Evolutionary conservation across 2,329 filamentous ascomycete species (phyloP).

Genomic region (Metarhizium guizhouense): DNA sequence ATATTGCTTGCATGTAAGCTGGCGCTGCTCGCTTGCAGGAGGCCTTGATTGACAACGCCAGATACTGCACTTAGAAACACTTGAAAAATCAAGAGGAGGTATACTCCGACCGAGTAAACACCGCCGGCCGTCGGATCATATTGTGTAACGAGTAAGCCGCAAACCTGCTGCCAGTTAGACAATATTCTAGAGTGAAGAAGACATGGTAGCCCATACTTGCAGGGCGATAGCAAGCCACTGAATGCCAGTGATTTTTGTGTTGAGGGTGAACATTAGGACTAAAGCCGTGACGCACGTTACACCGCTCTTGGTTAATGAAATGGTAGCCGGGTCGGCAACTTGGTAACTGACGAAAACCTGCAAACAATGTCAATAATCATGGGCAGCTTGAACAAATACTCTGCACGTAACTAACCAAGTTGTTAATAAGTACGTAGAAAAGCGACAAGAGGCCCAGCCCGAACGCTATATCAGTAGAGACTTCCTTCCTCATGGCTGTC

Average conservation of each 20-base stretch:
- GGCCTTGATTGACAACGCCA: constrained; percentile 25
- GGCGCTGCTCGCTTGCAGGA: constrained; percentile 21
- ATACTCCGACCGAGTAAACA: constrained; percentile 19
- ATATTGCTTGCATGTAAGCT: constrained; percentile 25
- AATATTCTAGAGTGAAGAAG: no score
- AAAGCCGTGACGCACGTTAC: constrained; percentile 16
- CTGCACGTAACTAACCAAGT: no score
- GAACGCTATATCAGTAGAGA: no score
- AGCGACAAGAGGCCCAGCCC: no score
- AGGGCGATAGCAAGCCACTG: no score
- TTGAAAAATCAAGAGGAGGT: constrained; percentile 21
- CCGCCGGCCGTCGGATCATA: constrained; percentile 13
- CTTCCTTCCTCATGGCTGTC: no score
- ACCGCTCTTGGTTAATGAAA: constrained; percentile 21
- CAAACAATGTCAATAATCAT: not conserved
- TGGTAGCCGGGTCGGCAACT: constrained; percentile 23
- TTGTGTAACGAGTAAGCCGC: no score
- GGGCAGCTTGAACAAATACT: not conserved
- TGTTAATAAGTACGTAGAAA: no score
- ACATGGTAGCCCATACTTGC: no score
- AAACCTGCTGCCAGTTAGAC: no score
- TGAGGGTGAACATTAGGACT: no score
- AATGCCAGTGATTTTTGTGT: no score
- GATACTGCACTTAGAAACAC: constrained; percentile 21
- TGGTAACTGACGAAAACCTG: constrained; percentile 22